Conservation (phyloP, 768 basidiomycete species). For the Mycena indigotica region DNA sequence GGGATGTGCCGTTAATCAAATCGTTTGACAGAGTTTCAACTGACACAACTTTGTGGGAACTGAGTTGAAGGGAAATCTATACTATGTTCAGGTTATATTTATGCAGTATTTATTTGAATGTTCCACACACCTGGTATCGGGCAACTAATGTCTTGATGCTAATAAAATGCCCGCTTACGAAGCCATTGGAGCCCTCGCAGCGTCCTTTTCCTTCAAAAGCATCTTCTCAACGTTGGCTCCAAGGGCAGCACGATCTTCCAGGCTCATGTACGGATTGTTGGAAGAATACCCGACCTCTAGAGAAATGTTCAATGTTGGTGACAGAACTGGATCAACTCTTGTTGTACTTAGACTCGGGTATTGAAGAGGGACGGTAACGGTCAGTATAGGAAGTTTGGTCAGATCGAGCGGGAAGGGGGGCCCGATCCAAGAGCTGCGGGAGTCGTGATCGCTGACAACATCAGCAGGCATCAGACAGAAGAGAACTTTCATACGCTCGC, state of each 20-base stretch:
- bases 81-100: conserved; percentile 3
- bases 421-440: conserved; percentile 75
- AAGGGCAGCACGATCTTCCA: conserved; percentile 63
- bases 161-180: too few relatives aligned
- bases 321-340: neutral
- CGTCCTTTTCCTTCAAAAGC: conserved; percentile 64
- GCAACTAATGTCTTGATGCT: too few relatives aligned
- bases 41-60: conserved; percentile 1
- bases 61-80: neutral
- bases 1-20: neutral
- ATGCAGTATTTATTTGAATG: neutral
- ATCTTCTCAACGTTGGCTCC: conserved; percentile 64
- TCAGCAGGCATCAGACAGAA: neutral
- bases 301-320: neutral
- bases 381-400: conserved; percentile 51
- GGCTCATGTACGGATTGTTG: conserved; percentile 44
- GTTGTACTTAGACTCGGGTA: conserved; percentile 65
- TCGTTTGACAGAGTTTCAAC: conserved; percentile 7
- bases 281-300: conserved; percentile 74
- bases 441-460: conserved; percentile 62
- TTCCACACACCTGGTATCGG: neutral
- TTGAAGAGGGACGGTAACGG: conserved; percentile 62
- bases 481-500: conserved; percentile 47
- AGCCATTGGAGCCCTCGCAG: conserved; percentile 60
- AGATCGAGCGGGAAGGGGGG: conserved; percentile 70